phyloP scores from a whole-genome alignment of 2,329 filamentous ascomycete species.

The Ceratocystis ficicola region DNA sequence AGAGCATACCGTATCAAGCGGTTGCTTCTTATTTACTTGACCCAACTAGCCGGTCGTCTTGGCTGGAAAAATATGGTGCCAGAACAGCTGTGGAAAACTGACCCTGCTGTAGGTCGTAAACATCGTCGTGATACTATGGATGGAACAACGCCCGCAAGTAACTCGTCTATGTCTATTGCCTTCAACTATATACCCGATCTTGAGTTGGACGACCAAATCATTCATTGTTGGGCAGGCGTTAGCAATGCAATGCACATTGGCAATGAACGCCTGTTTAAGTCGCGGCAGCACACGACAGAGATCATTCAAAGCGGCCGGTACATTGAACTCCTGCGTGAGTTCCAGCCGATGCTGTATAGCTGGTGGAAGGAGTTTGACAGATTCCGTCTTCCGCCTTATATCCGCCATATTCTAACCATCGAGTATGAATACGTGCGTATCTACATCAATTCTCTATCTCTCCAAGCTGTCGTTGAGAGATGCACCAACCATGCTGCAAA shows the following conservation, averaged over 20 bases:
- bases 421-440: conserved; percentile 93
- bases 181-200: conserved; percentile 57
- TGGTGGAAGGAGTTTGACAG: conserved; percentile 76
- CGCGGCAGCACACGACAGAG: conserved; percentile 73
- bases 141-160: conserved; percentile 49
- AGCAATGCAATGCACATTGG: conserved; percentile 85
- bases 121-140: conserved; percentile 36
- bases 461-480: conserved; percentile 89
- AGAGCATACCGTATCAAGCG: conserved; percentile 73
- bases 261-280: conserved; percentile 79
- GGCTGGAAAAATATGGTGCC: conserved; percentile 93
- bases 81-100: conserved; percentile 46
- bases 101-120: conserved; percentile 43
- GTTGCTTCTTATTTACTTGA: conserved; percentile 78
- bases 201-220: conserved; percentile 56
- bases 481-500: conserved; percentile 63
- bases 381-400: conserved; percentile 55
- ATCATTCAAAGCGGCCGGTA: conserved; percentile 82
- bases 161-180: conserved; percentile 43
- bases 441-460: conserved; percentile 84
- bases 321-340: conserved; percentile 64
- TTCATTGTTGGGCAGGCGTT: conserved; percentile 87
- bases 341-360: conserved; percentile 62
- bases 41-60: conserved; percentile 82
- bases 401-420: conserved; percentile 69